These are phyloP conservation scores for Venustampulla echinocandica DNA, from an alignment of 495 filamentous ascomycete genomes.

Conservation along the genomic window DNA sequence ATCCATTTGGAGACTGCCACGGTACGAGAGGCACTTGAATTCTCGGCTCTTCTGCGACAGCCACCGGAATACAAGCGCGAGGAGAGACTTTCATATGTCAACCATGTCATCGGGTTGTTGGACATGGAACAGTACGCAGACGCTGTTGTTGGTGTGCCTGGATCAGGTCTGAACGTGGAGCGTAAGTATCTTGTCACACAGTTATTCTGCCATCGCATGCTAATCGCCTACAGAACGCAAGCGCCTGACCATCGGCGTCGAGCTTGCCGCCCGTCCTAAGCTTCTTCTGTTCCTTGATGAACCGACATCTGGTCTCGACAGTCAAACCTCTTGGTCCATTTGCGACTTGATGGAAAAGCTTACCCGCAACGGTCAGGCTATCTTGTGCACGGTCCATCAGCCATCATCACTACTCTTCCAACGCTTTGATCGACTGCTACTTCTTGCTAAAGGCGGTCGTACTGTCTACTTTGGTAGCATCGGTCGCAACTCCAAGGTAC, in stretches of 20 bases:
- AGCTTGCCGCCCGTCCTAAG: constrained; percentile 67
- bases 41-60: constrained; percentile 79
- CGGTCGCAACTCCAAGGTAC: constrained; percentile 50
- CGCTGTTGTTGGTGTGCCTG: constrained; percentile 77
- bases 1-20: constrained; percentile 78
- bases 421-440: constrained; percentile 74
- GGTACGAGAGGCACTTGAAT: constrained; percentile 69
- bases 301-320: constrained; percentile 34
- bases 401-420: constrained; percentile 86
- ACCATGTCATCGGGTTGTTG: constrained; percentile 80
- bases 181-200: no score
- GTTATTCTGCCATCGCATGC: no score
- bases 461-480: constrained; percentile 80
- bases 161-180: constrained; percentile 70
- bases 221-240: no score
- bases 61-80: constrained; percentile 54
- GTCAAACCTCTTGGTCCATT: constrained; percentile 80
- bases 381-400: constrained; percentile 91
- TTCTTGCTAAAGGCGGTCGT: constrained; percentile 59
- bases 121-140: constrained; percentile 84
- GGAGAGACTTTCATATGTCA: constrained; percentile 79
- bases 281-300: constrained; percentile 89
- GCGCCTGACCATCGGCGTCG: constrained; percentile 67
- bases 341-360: constrained; percentile 69
- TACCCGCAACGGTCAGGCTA: constrained; percentile 71